These are phyloP conservation scores for Phytophthora citricola DNA, from an alignment of 352 stramenopile genomes.

Conservation along the genomic window DNA sequence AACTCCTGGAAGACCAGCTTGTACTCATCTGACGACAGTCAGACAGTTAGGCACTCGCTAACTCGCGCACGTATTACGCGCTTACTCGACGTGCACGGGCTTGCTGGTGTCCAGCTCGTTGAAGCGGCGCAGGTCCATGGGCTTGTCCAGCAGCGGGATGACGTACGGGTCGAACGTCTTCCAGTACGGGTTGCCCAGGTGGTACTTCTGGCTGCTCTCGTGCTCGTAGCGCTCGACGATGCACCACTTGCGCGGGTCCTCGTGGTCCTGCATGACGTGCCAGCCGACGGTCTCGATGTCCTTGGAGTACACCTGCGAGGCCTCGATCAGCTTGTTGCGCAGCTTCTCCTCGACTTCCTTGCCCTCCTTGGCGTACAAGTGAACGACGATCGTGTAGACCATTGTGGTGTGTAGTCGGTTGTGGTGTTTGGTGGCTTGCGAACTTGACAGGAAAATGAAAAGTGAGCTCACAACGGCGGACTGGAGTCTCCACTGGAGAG, in stretches of 20 bases:
- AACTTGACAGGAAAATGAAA: conserved; percentile 35
- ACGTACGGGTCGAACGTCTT: conserved; percentile 41
- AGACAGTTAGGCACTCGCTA: neutral
- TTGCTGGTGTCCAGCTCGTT: conserved; percentile 48
- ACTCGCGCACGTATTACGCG: neutral
- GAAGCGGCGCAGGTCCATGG: conserved; percentile 39
- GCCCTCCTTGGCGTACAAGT: conserved; percentile 45
- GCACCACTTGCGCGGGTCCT: conserved; percentile 43
- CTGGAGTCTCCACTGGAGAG: too few relatives aligned
- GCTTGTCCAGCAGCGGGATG: conserved; percentile 35
- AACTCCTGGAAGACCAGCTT: neutral
- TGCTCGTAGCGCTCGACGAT: conserved; percentile 48
- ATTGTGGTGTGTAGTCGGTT: conserved; percentile 16
- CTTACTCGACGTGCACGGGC: conserved; percentile 27
- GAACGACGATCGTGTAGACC: conserved; percentile 46
- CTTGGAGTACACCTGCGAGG: conserved; percentile 45
- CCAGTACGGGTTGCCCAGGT: conserved; percentile 40
- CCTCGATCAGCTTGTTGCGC: conserved; percentile 45
- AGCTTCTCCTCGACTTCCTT: conserved; percentile 48
- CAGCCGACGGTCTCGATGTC: conserved; percentile 38
- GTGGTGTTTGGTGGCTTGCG: conserved; percentile 1
- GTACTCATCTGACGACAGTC: neutral
- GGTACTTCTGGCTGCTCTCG: conserved; percentile 41
- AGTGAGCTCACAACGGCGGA: conserved; percentile 21
- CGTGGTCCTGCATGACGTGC: conserved; percentile 44